Evolutionary conservation across 2,329 filamentous ascomycete species (phyloP), one percentile per base, ranked within the genome.

Genomic region (Calonectria multiphialidica): DNA sequence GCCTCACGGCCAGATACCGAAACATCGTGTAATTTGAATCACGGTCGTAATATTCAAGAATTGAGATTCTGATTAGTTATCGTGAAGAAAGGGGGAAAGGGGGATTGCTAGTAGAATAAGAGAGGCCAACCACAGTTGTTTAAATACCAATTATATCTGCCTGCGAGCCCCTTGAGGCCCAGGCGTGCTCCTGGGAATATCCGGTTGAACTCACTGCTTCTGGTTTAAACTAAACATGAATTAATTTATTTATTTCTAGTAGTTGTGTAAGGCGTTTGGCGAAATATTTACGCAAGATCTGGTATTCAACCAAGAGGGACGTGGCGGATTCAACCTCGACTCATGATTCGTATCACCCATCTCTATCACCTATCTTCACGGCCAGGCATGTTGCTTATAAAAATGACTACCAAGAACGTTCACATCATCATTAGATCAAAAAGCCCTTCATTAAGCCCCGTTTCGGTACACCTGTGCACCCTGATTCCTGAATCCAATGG

Each of bases 401-500:
- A 69, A 68, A 71, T 55, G 49, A 67, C 49, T 53, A 77, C 61
- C 61, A 62, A 68, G 59, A 45, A 66, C 62, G 62, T 70, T 71
- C 44, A 72, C 10, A 62, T 68, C 42, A 67, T 73, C 67, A 73
- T 77, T 73, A 77, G 49, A 30, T 40, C 44, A 47, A 67, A 68
- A 45, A 53, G 10, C 23, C 21, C 35, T 59, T 53, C 57, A 71
- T 84, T 81, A 95, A 66, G 92, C 91, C 64, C 93, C 93, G 80
- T 93, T 94, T 73, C 94, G 87, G 79, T 94, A 94, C 33, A 96
- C 92, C 84, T 95, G 91, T 45, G 90, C 89, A 7, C 94, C 94
- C 77, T 94, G 93, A 78, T 94, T 93, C 71, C 94, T 87, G 83
- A 96, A 94, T 83, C 94, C 93, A 79, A 97, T 93, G 2, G 94